Evolutionary conservation across 768 basidiomycete species (phyloP), one percentile per base, ranked within the genome.

Genomic region (Leucosporidium creatinivorum): DNA sequence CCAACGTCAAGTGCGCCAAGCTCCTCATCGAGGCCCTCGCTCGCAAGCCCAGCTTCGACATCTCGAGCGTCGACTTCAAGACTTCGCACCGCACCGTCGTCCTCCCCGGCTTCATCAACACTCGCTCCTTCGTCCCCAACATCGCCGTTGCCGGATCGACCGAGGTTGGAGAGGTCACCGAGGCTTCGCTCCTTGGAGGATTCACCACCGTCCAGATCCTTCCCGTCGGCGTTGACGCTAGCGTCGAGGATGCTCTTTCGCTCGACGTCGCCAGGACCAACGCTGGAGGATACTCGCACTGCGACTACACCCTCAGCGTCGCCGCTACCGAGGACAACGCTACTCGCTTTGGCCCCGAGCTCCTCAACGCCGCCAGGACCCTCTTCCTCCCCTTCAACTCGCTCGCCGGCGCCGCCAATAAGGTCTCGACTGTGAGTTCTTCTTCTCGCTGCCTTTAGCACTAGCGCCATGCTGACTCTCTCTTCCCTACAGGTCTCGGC

Each of bases 1-100:
- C 94, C 54, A 98, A 99, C 78, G 89, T 99, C 81, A 99, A 99
- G 82, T 93, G 92, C 76, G 94, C 94, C 64, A 99, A 98, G 79
- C 83, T 99, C 76, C 84, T 98, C 50, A 89, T 91, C 21, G 93
- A 98, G 79, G 96, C 94, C 3, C 81, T 93, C 58, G 66, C 63
- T 59, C 85, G 91, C 71, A 92, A 86, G 78, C 82, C 94, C n/a
- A 85, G 92, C 7, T 82, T 98, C 55, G 89, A 96, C 51, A 89
- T 99, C 36, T 89, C 91, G 13, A 87, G 81, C 62, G 83, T 94
- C 70, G 96, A 99, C 78, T 89, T 86, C 80, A 97, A 98, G 84
- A 90, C 87, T 61, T 96, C 92, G 9, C 91, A 96, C 78, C 83
- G 84, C 58, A 93, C 92, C 0, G 86, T 92, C 76, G 86, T 84